Base-by-base conservation (phyloP, 352 stramenopile genomes). In the Hyaloperonospora arabidopsidis region DNA sequence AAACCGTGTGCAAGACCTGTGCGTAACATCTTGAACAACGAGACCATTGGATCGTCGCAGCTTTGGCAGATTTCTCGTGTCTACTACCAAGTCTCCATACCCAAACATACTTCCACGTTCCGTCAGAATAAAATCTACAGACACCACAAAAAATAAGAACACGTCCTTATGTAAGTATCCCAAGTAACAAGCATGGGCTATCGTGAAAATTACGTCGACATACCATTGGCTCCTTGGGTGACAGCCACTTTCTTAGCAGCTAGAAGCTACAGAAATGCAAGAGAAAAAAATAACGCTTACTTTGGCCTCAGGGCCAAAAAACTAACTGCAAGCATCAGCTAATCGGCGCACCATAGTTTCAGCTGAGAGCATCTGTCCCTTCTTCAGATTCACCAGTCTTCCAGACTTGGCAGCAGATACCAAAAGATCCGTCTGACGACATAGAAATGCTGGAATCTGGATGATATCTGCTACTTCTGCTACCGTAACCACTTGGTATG, bases 31-130 rank as follows among this genome's bases (percentile, higher is more conserved):
- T 51, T 94, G 80, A n/a, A 95, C 69, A 13, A 95, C 78, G 18
- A 93, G 59, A 0, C 72, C 77, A 44, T 74, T 75, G 1, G 79
- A 72, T 4, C 50, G 54, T 2, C 76, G 68, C 36, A 95, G 59
- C 53, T 87, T 87, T 11, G 76, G 70, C 21, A 95, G 67, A 58
- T 93, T 91, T 35, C 84, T 79, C 29, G 82, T 59, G 49, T 95
- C 84, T 11, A 93, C 84, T 13, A 95, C 82, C 35, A 95, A 75
- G 52, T 95, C 83, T 12, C 86, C 84, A 38, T 94, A 92, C 17
- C 84, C 86, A 50, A 94, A 91, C 79, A 91, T 94, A 32, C 74
- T 92, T 19, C 86, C 86, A 25, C 86, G 77, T 54, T 95, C 86
- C 19, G 83, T 93, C 44, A 95, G 61, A 52, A 93, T 74, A n/a